Evolutionary conservation across 2,329 filamentous ascomycete genomes (phyloP), one percentile per base, ranked within the genome.

Genomic region (Ceratocystis papillata): DNA sequence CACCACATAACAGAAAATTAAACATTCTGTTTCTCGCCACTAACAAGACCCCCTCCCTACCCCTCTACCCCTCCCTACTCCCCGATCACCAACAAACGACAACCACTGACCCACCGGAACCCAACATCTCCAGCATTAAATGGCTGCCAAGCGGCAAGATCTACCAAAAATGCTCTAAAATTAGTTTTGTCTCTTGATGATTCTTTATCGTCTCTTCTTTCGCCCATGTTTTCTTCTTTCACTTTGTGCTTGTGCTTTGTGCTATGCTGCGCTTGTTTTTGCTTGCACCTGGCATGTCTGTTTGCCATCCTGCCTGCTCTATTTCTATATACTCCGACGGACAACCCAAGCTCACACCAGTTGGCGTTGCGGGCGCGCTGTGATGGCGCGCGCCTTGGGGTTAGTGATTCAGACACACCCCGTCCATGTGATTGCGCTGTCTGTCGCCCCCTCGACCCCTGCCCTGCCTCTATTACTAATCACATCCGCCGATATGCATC

Each of bases 81-180:
- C 20, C 5, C 46, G 46, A 50, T 50, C 46, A 22, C 22, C n/a
- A 20, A 8, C n/a, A 37, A 37, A 37, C 33, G 8, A 50, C n/a
- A 50, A 50, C n/a, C 2, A 8, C 46, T 22, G 46, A 50, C 46
- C 46, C 46, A 50, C 48, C 20, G 48, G 48, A 53, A 53, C 48
- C 20, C 48, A 53, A 53, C 12, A 25, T 25, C 48, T 12, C 48
- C 48, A 6, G 48, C 48, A 28, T 15, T 17, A 22, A 3, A 33
- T 57, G 53, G 17, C 22, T 33, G 53, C 53, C 53, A 57, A 57
- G 53, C 53, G 25, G 5, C 53, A 57, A 33, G 25, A 57, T 57
- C 25, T 57, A 33, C 53, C 53, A 33, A 12, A 30, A 30, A 33
- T 17, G 53, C 12, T 17, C 53, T 57, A 57, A 33, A 57, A 57